These are phyloP conservation scores for Berberis thunbergii DNA, from an alignment of 164 flowering plant species.

Conservation along the genomic window DNA sequence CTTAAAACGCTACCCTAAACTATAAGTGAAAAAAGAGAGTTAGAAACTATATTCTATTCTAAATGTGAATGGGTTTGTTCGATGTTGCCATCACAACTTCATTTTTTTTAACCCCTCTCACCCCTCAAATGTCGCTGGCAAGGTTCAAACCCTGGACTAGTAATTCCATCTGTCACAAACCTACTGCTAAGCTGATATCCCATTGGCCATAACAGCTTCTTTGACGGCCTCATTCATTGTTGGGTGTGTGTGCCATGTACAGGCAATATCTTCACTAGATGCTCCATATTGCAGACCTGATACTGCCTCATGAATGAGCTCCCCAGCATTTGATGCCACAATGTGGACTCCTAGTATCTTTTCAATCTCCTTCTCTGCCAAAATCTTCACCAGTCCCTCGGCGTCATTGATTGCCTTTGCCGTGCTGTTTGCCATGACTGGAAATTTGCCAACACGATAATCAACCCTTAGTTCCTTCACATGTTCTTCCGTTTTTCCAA, in stretches of 20 bases:
- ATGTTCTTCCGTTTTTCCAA: conserved; percentile 88
- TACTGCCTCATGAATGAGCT: conserved; percentile 86
- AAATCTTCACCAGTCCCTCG: conserved; percentile 79
- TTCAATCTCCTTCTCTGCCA: conserved; percentile 80
- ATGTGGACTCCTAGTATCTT: conserved; percentile 70
- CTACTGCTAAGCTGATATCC: too few relatives aligned
- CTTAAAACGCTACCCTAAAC: too few relatives aligned
- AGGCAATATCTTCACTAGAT: conserved; percentile 79
- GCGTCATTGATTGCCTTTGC: conserved; percentile 90
- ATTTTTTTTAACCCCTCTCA: too few relatives aligned
- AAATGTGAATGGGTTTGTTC: too few relatives aligned
- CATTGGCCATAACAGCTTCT: too few relatives aligned
- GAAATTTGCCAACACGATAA: conserved; percentile 76
- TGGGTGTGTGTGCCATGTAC: conserved; percentile 12
- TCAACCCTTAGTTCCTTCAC: conserved; percentile 52
- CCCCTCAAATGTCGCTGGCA: too few relatives aligned
- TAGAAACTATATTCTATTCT: too few relatives aligned
- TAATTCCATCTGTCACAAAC: too few relatives aligned
- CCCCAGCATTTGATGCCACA: conserved; percentile 44
- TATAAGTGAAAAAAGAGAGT: too few relatives aligned
- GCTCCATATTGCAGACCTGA: conserved; percentile 79
- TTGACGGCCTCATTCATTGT: too few relatives aligned
- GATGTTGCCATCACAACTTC: too few relatives aligned
- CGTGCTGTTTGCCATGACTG: conserved; percentile 79
- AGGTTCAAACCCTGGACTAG: too few relatives aligned